phyloP scores from a whole-genome alignment of 2,329 filamentous ascomycete genomes.

The Endothia cerciana region DNA sequence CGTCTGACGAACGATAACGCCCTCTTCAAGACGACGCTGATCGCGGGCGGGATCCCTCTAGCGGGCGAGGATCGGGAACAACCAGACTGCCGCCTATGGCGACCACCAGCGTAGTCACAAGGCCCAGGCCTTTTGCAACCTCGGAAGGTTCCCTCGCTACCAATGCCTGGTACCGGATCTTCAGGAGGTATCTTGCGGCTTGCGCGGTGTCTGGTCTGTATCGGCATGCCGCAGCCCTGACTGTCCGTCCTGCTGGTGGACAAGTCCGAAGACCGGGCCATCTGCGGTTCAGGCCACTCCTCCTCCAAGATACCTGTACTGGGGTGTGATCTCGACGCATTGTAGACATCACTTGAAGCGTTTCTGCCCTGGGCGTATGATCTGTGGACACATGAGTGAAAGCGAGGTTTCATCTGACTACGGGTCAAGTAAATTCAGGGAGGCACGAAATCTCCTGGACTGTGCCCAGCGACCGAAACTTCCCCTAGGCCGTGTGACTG shows the following conservation, averaged over 20 bases:
- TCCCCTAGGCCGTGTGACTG: neutral
- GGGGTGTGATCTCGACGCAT: neutral
- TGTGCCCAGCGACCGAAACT: neutral
- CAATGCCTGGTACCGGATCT: neutral
- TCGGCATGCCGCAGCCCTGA: too few relatives aligned
- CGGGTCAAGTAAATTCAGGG: neutral
- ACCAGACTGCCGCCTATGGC: neutral
- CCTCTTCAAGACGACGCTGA: neutral
- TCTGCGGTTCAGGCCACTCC: neutral
- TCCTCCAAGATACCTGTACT: neutral
- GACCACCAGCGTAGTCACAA: neutral
- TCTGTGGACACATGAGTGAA: neutral
- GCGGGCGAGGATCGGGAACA: neutral
- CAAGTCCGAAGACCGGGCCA: neutral
- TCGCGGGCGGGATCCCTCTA: neutral
- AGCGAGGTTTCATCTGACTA: neutral
- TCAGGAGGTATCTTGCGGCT: neutral
- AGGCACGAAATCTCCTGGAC: neutral
- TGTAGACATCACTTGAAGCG: neutral
- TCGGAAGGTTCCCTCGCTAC: neutral
- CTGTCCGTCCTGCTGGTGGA: too few relatives aligned
- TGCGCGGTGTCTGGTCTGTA: neutral
- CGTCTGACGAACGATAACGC: neutral
- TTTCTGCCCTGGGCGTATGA: neutral
- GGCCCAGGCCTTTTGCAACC: neutral